A percentile compares a stretch with the other conserved stretches of the same genome.
Conservation (phyloP, 2,329 filamentous ascomycete genomes). For the Fusarium robinianum region DNA sequence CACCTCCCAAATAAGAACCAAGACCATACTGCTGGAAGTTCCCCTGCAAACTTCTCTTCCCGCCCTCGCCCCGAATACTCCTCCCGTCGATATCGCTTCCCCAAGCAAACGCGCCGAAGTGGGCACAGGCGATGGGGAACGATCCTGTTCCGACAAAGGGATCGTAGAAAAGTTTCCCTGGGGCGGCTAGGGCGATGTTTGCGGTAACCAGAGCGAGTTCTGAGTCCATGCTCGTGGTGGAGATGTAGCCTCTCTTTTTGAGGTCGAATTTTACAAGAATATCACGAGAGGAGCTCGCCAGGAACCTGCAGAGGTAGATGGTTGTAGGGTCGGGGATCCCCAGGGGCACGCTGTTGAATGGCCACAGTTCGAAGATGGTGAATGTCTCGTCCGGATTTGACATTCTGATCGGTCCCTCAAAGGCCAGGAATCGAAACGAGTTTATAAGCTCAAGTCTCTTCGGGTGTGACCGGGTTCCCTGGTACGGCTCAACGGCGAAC, state of each 20-base stretch:
- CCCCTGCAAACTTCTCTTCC: conserved; percentile 55
- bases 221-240: conserved; percentile 96
- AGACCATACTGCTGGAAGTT: conserved; percentile 89
- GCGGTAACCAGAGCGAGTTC: conserved; percentile 90
- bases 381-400: conserved; percentile 74
- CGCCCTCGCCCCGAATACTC: conserved; percentile 75
- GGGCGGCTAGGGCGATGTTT: conserved; percentile 81
- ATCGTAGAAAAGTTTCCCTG: conserved; percentile 88
- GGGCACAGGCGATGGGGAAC: conserved; percentile 86
- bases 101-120: conserved; percentile 82
- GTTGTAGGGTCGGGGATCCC: conserved; percentile 57
- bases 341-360: conserved; percentile 55
- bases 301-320: conserved; percentile 72
- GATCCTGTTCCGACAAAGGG: conserved; percentile 95
- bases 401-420: conserved; percentile 79
- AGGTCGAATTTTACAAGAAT: conserved; percentile 77
- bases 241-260: conserved; percentile 92
- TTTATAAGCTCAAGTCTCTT: conserved; percentile 79
- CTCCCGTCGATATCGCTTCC: conserved; percentile 95
- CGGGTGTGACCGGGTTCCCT: conserved; percentile 66
- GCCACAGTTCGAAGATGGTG: conserved; percentile 82
- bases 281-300: conserved; percentile 70
- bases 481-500: conserved; percentile 83
- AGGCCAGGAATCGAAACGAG: conserved; percentile 76
- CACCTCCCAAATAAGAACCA: conserved; percentile 68